phyloP scores from a whole-genome alignment of 1,139 yeast genomes.

The Yamadazyma sp. region DNA sequence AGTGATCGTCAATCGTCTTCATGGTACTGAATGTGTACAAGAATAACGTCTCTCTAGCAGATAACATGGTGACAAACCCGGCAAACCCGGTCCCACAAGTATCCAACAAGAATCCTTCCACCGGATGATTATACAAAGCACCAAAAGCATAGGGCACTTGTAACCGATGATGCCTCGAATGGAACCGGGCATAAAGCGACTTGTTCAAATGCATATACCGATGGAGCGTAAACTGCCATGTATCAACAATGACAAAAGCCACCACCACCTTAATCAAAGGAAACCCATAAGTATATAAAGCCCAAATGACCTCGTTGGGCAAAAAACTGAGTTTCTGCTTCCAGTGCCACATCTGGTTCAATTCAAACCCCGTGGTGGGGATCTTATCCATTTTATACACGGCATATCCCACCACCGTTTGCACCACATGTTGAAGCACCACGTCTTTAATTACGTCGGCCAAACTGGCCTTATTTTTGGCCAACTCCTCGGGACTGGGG shows the following conservation, averaged over 20 bases:
- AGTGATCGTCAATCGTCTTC: constrained; percentile 97
- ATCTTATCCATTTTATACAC: constrained; percentile 59
- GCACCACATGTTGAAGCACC: constrained; percentile 77
- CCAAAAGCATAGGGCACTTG: constrained; percentile 98
- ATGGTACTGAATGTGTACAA: constrained; percentile 85
- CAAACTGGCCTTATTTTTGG: constrained; percentile 73
- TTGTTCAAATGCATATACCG: constrained; percentile 84
- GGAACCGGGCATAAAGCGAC: constrained; percentile 73
- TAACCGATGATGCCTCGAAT: constrained; percentile 89
- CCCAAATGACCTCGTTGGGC: constrained; percentile 47
- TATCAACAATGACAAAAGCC: constrained; percentile 78
- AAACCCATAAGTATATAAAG: constrained; percentile 58
- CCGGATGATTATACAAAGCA: constrained; percentile 89
- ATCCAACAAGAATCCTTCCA: constrained; percentile 90
- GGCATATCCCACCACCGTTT: constrained; percentile 63
- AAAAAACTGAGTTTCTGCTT: constrained; percentile 40
- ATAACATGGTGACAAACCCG: constrained; percentile 55
- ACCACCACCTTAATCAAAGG: constrained; percentile 53
- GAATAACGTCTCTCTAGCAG: constrained; percentile 73
- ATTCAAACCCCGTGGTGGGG: constrained; percentile 74
- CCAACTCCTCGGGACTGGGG: constrained; percentile 79
- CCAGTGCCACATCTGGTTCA: constrained; percentile 59
- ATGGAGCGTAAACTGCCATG: constrained; percentile 95
- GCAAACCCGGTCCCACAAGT: constrained; percentile 92
- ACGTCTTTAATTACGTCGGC: constrained; percentile 78